Evolutionary conservation across 208 protist genomes (phyloP), one percentile per base, ranked within the genome.

Genomic region (Spongospora subterranea): DNA sequence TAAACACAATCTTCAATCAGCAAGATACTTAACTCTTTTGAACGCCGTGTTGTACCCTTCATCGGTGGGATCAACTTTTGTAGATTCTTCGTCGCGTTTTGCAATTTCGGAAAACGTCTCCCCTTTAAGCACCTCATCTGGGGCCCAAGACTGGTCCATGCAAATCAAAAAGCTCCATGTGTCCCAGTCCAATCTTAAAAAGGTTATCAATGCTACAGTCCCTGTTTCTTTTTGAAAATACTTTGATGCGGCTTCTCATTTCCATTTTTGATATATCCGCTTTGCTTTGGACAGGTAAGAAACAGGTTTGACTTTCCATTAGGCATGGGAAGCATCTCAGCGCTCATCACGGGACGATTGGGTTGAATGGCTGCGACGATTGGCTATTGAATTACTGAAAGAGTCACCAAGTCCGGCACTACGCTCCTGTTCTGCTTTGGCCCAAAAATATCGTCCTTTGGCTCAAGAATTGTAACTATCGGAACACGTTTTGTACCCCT

Each of bases 381-480:
- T 98, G 43, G 93, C 92, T 41, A 91, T 97, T 0, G 95, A 97
- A 77, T 92, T 98, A 45, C 91, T 98, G 32, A 88, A 93, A 45
- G 94, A 97, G 89, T 97, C 96, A 66, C 96, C 96, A 17, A 96
- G 95, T 43, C 95, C 96, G 0, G 90, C 96, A 13, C 93, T 98
- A 1, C 93, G 96, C 24, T 91, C 96, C 0, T 98, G 96, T 92
- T 45, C 92, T 20, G 89, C 93, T 11, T 66, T 98, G 11, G 95
- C 95, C 0, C 90, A 93, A 45, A 76, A 88, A 35, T 64, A 90
- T 71, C 92, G 24, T 35, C 96, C 96, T 35, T 88, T 98, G 0
- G 95, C 96, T 0, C 93, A 92, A 53, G 93, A 97, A 89, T 93
- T 91, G 45, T 91, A 39, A n/a, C n/a, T 76, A 43, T 91, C 54